phyloP scores from a whole-genome alignment of 2,329 filamentous ascomycete genomes.

The Purpureocillium takamizusanense region DNA sequence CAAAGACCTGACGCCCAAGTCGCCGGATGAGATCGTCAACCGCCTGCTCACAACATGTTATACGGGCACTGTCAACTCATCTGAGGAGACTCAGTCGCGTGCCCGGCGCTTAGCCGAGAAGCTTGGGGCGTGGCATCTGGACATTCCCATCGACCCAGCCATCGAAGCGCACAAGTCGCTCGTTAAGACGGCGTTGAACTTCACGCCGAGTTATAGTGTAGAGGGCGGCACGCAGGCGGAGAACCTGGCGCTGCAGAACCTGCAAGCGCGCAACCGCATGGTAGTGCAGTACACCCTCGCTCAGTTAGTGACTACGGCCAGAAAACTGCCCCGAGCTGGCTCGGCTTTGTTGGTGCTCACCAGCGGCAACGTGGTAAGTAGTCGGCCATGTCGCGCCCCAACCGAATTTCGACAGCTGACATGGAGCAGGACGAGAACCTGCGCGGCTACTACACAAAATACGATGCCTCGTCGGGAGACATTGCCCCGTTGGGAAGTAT shows the following conservation, averaged over 20 bases:
- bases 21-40: conserved; percentile 47
- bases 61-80: conserved; percentile 54
- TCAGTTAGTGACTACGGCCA: conserved; percentile 49
- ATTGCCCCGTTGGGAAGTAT: conserved; percentile 47
- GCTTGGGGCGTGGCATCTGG: conserved; percentile 1
- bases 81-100: conserved; percentile 36
- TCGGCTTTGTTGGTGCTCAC: conserved; percentile 54
- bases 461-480: conserved; percentile 44
- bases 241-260: conserved; percentile 59
- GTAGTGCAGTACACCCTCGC: conserved; percentile 56
- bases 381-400: conserved; percentile 31
- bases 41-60: conserved; percentile 31
- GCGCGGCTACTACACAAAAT: conserved; percentile 43
- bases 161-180: conserved; percentile 36
- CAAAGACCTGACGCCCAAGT: conserved; percentile 24
- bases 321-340: conserved; percentile 38
- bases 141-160: conserved; percentile 3
- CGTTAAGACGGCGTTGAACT: conserved; percentile 15
- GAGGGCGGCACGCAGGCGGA: conserved; percentile 27
- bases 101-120: conserved; percentile 1
- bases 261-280: conserved; percentile 57
- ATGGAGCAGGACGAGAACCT: conserved; percentile 23
- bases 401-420: neutral
- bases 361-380: conserved; percentile 37
- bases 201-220: conserved; percentile 28